Conservation (phyloP, 345 rosid genomes). For the Acer saccharum region DNA sequence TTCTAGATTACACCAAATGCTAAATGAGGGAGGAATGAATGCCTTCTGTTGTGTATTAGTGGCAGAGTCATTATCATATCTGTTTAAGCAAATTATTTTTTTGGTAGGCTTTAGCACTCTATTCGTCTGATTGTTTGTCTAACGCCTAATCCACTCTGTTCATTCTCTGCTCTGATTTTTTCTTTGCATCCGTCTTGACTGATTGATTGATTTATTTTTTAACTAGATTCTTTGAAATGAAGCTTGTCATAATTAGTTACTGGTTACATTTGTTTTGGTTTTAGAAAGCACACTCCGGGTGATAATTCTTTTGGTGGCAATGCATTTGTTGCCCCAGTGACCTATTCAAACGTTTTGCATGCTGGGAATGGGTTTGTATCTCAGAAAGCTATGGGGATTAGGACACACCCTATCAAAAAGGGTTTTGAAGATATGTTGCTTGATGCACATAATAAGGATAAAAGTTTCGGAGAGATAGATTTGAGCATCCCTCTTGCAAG, state of each 20-base stretch:
- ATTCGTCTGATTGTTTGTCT: neutral
- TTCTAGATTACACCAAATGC: no score
- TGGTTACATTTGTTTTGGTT: constrained; percentile 40
- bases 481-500: constrained; percentile 54
- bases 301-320: constrained; percentile 59
- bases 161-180: neutral
- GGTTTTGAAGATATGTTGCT: constrained; percentile 51
- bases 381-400: constrained; percentile 48
- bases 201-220: constrained; percentile 1
- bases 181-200: neutral
- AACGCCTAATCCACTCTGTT: neutral
- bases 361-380: constrained; percentile 50
- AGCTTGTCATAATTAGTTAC: constrained; percentile 32
- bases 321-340: constrained; percentile 51
- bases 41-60: neutral
- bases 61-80: neutral
- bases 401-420: constrained; percentile 33
- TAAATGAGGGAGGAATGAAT: neutral
- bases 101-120: constrained; percentile 1
- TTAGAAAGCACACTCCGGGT: constrained; percentile 57
- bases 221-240: constrained; percentile 19
- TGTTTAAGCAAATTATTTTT: neutral
- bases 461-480: constrained; percentile 40
- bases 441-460: constrained; percentile 36
- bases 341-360: constrained; percentile 43